These are phyloP conservation scores for Dryas drummondii DNA, from an alignment of 306 rosid genomes.

Conservation along the genomic window DNA sequence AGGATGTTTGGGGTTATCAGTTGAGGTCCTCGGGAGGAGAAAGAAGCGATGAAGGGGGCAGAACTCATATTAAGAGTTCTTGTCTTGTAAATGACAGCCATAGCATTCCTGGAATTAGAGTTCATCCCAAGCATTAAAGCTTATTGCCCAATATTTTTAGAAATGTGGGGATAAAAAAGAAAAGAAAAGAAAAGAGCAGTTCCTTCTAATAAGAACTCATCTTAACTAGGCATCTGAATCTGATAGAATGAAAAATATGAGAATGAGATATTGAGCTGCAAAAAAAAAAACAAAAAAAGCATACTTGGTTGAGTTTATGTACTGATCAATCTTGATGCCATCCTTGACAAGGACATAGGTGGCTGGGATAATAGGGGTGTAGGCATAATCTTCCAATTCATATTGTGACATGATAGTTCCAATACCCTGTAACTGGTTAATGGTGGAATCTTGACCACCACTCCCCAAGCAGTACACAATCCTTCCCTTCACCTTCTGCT, in stretches of 20 bases:
- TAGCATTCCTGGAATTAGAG: conserved; percentile 47
- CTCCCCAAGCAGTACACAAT: conserved; percentile 62
- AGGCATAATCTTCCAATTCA: conserved; percentile 33
- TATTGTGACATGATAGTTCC: conserved; percentile 54
- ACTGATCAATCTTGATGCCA: conserved; percentile 41
- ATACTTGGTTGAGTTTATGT: conserved; percentile 78
- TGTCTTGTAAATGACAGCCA: conserved; percentile 57
- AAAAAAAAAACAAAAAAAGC: background rate
- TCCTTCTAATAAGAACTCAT: background rate
- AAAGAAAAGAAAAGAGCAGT: background rate
- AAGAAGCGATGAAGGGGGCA: conserved; percentile 70
- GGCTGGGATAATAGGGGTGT: conserved; percentile 49
- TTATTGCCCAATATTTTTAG: background rate
- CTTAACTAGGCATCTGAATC: too few relatives aligned
- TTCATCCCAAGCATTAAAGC: background rate
- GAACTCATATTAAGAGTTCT: conserved; percentile 4
- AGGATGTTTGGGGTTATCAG: conserved; percentile 44
- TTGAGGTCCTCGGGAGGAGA: conserved; percentile 86
- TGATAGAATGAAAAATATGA: background rate
- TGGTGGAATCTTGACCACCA: conserved; percentile 38
- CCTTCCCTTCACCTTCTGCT: conserved; percentile 61
- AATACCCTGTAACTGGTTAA: conserved; percentile 47
- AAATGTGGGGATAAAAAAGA: background rate
- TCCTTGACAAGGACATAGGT: conserved; percentile 35
- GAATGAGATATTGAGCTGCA: background rate